A percentile compares a stretch with the other conserved stretches of the same genome.
These are phyloP conservation scores for Lipomyces anomalus DNA, from an alignment of 805 yeast genomes.

Conservation along the genomic window DNA sequence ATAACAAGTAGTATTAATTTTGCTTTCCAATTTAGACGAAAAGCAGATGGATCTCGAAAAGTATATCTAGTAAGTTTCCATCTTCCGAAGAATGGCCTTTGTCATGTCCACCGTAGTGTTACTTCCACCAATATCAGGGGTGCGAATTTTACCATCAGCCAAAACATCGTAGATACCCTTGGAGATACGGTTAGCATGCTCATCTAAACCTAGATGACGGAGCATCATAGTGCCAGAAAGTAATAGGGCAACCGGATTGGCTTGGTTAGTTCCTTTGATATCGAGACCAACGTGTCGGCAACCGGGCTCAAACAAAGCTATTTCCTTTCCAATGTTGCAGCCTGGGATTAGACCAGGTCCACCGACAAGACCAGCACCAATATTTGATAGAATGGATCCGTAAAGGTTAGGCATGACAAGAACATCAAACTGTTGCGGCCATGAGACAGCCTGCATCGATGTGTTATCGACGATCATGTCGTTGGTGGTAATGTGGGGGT, in stretches of 20 bases:
- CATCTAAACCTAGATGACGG: slow-evolving; percentile 88
- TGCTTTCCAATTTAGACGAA: too few species aligned
- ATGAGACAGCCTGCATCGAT: slow-evolving; percentile 97
- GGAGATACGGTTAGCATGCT: slow-evolving; percentile 78
- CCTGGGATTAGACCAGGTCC: slow-evolving; percentile 99
- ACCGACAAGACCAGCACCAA: slow-evolving; percentile 95
- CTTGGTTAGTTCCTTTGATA: slow-evolving; percentile 87
- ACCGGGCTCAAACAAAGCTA: slow-evolving; percentile 98
- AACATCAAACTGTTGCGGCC: slow-evolving; percentile 97
- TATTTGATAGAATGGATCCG: slow-evolving; percentile 95
- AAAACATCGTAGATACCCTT: slow-evolving; percentile 85
- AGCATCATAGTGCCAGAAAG: slow-evolving; percentile 85
- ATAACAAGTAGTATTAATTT: too few species aligned
- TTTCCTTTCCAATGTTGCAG: slow-evolving; percentile 95
- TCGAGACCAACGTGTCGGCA: slow-evolving; percentile 95
- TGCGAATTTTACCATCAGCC: slow-evolving; percentile 78
- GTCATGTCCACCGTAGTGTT: slow-evolving; percentile 92
- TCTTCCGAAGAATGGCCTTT: slow-evolving; percentile 60
- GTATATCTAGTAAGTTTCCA: slow-evolving; percentile 19
- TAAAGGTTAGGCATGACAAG: slow-evolving; percentile 96
- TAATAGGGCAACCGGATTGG: slow-evolving; percentile 98
- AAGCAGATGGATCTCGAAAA: too few species aligned
- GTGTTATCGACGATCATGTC: slow-evolving; percentile 98
- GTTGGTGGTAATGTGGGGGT: slow-evolving; percentile 73
- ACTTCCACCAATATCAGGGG: slow-evolving; percentile 88